Evolutionary conservation across 345 rosid species (phyloP).

Genomic region (Carallia pectinifolia): DNA sequence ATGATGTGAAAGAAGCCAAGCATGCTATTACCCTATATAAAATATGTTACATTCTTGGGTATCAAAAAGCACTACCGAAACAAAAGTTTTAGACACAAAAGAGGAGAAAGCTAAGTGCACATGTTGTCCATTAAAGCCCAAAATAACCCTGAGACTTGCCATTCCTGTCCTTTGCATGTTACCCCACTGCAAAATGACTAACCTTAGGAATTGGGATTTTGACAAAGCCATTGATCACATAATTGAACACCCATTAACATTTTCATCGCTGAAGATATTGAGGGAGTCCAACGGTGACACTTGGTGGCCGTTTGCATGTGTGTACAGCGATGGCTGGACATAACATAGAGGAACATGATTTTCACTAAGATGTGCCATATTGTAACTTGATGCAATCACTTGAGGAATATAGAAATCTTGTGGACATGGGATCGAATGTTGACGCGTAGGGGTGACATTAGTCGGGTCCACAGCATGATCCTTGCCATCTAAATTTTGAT

Average conservation of each 20-base stretch:
- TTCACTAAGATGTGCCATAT: constrained; percentile 12
- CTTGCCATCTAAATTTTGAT: not conserved
- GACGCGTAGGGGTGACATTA: constrained; percentile 16
- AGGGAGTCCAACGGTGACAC: constrained; percentile 7
- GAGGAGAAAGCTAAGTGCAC: too few relatives aligned
- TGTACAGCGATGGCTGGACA: not conserved
- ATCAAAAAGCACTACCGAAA: too few relatives aligned
- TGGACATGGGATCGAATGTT: constrained; percentile 6
- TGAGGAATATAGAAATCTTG: constrained; percentile 13
- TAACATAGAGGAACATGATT: constrained; percentile 9
- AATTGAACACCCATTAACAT: constrained; percentile 22
- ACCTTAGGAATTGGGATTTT: too few relatives aligned
- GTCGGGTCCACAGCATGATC: constrained; percentile 12
- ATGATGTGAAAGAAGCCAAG: not conserved
- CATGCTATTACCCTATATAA: too few relatives aligned
- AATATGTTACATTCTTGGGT: too few relatives aligned
- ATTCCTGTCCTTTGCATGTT: too few relatives aligned
- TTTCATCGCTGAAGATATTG: constrained; percentile 25
- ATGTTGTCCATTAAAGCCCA: too few relatives aligned
- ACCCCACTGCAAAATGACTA: too few relatives aligned
- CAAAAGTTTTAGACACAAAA: too few relatives aligned
- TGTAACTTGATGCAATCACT: constrained; percentile 5
- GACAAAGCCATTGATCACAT: constrained; percentile 5
- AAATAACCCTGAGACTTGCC: too few relatives aligned
- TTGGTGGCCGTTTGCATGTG: not conserved